Evolutionary conservation across 2,329 filamentous ascomycete species (phyloP).

Genomic region (Pyrenophora graminea): DNA sequence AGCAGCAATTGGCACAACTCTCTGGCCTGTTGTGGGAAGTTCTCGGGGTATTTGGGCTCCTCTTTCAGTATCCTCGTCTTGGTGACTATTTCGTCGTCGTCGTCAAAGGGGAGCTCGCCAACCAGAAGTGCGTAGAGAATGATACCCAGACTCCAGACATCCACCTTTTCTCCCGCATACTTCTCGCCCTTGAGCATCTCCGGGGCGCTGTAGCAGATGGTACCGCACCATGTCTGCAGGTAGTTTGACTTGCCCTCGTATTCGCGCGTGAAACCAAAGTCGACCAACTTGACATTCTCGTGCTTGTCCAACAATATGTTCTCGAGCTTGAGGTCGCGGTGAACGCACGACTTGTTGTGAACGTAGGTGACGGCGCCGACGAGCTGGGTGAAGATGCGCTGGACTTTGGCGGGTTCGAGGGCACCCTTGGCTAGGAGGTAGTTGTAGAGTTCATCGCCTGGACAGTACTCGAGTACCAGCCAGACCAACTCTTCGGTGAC

Average conservation of each 20-base stretch:
- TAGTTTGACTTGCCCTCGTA: slow-evolving; percentile 96
- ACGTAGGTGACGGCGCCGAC: slow-evolving; percentile 95
- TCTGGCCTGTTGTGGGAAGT: slow-evolving; percentile 76
- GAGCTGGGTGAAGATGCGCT: slow-evolving; percentile 94
- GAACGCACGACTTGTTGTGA: slow-evolving; percentile 91
- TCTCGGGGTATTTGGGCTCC: slow-evolving; percentile 83
- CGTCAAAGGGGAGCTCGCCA: slow-evolving; percentile 91
- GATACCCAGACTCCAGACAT: slow-evolving; percentile 90
- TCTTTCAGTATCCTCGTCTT: slow-evolving; percentile 82
- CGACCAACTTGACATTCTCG: slow-evolving; percentile 95
- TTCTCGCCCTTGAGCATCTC: slow-evolving; percentile 99
- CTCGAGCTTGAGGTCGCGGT: slow-evolving; percentile 94
- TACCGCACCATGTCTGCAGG: slow-evolving; percentile 95
- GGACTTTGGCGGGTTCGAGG: slow-evolving; percentile 81
- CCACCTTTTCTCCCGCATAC: slow-evolving; percentile 96
- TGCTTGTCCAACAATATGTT: slow-evolving; percentile 96
- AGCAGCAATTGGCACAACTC: slow-evolving; percentile 78
- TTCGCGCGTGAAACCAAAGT: slow-evolving; percentile 97
- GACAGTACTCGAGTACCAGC: slow-evolving; percentile 96
- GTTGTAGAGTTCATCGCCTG: slow-evolving; percentile 95
- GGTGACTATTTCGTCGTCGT: slow-evolving; percentile 88
- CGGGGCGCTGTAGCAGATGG: slow-evolving; percentile 94
- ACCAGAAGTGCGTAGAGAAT: slow-evolving; percentile 82
- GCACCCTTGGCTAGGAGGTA: slow-evolving; percentile 87
- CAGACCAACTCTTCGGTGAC: slow-evolving; percentile 94